Evolutionary conservation across 106 monocot species (phyloP).

Genomic region (Iris macrosiphon): DNA sequence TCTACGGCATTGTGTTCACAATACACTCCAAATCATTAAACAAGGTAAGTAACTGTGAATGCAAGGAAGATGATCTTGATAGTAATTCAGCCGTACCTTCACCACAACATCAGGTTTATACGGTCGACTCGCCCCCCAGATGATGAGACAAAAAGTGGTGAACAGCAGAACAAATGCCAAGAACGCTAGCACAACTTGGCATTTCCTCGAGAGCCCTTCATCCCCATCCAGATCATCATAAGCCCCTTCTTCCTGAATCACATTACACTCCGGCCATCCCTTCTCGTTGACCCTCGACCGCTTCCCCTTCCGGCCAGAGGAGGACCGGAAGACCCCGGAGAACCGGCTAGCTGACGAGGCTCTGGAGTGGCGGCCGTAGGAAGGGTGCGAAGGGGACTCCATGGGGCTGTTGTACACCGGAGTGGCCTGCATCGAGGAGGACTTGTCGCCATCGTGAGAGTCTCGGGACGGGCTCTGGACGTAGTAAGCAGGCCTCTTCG

Average conservation of each 20-base stretch:
- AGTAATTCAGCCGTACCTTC: slow-evolving; percentile 22
- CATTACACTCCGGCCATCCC: slow-evolving; percentile 84
- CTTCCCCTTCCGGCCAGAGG: slow-evolving; percentile 52
- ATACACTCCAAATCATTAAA: too few species aligned
- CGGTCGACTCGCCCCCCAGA: slow-evolving; percentile 55
- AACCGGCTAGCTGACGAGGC: slow-evolving; percentile 82
- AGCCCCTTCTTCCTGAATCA: slow-evolving; percentile 65
- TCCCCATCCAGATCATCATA: slow-evolving; percentile 62
- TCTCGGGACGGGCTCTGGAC: slow-evolving; percentile 89
- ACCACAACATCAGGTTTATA: slow-evolving; percentile 51
- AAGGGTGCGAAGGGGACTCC: slow-evolving; percentile 70
- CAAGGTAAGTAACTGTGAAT: too few species aligned
- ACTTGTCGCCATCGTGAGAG: slow-evolving; percentile 84
- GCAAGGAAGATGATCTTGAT: too few species aligned
- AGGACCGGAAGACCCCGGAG: slow-evolving; percentile 70
- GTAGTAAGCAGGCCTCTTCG: slow-evolving; percentile 67
- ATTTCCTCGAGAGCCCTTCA: slow-evolving; percentile 28
- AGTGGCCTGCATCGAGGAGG: slow-evolving; percentile 76
- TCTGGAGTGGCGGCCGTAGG: slow-evolving; percentile 71
- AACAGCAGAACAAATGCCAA: slow-evolving; percentile 48
- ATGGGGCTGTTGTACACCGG: slow-evolving; percentile 75
- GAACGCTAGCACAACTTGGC: slow-evolving; percentile 33
- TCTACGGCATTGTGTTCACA: too few species aligned
- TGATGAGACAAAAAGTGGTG: slow-evolving; percentile 45
- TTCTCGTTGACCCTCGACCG: slow-evolving; percentile 53